Conservation (phyloP, 2,329 filamentous ascomycete genomes). For the Cordyceps tenuipes region DNA sequence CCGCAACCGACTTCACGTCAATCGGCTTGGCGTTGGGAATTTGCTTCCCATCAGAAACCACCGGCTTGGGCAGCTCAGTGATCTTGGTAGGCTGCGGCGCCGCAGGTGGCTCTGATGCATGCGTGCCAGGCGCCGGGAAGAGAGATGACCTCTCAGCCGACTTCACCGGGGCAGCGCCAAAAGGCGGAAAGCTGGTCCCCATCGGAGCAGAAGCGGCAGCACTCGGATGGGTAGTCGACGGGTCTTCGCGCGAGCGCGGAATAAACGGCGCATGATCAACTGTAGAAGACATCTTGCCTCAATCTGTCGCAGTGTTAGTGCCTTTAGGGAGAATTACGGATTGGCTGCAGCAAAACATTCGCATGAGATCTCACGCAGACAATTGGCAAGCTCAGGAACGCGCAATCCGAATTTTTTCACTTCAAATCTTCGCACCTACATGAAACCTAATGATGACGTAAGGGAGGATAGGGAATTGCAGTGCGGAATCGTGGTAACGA, state of each 20-base stretch:
- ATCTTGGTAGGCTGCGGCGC: neutral
- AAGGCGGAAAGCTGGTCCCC: neutral
- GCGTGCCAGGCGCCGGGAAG: neutral
- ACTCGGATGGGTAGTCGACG: neutral
- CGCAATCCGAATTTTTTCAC: neutral
- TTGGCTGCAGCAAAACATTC: too few relatives aligned
- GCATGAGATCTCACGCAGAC: neutral
- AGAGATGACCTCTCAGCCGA: neutral
- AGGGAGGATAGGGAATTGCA: neutral
- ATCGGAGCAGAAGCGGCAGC: neutral
- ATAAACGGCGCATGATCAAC: slow-evolving; percentile 3
- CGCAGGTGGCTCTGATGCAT: neutral
- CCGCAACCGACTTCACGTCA: too few relatives aligned
- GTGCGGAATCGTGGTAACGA: neutral
- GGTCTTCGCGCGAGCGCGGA: neutral
- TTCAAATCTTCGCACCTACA: neutral
- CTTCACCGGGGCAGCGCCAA: neutral
- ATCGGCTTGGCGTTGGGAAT: too few relatives aligned
- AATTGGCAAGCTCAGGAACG: neutral
- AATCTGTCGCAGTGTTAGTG: neutral
- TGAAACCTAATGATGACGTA: slow-evolving; percentile 1
- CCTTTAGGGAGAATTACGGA: neutral
- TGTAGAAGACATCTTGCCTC: neutral
- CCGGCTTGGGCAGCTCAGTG: neutral
- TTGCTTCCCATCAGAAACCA: too few relatives aligned